Conservation (phyloP, 139 green algal genomes). For the Chlorella sp. region DNA sequence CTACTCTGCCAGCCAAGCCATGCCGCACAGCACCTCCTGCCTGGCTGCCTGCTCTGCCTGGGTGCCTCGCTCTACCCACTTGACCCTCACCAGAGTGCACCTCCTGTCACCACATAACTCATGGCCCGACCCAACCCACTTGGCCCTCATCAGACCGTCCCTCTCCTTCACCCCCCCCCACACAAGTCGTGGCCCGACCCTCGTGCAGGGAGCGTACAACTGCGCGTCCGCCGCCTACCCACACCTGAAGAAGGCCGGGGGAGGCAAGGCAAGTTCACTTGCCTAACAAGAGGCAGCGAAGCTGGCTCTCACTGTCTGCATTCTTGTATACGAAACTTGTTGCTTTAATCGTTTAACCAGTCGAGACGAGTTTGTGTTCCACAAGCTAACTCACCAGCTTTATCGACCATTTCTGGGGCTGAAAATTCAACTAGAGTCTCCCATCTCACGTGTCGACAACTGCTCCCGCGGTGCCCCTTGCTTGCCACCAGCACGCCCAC, state of each 20-base stretch:
- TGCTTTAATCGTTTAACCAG: slow-evolving; percentile 14
- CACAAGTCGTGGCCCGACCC: neutral
- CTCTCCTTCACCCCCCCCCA: too few relatives aligned
- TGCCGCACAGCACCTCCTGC: too few relatives aligned
- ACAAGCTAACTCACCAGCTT: slow-evolving; percentile 17
- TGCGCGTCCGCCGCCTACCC: neutral
- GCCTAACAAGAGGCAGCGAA: too few relatives aligned
- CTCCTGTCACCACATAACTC: neutral
- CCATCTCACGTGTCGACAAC: too few relatives aligned
- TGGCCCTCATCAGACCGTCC: too few relatives aligned
- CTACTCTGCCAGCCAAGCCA: too few relatives aligned
- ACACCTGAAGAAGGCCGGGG: neutral
- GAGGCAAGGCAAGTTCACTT: neutral
- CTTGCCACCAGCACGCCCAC: too few relatives aligned
- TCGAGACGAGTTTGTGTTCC: slow-evolving; percentile 18
- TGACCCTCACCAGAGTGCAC: too few relatives aligned
- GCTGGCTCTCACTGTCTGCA: neutral
- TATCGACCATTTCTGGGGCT: neutral
- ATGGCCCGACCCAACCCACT: neutral
- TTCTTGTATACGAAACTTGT: too few relatives aligned
- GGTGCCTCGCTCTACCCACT: too few relatives aligned
- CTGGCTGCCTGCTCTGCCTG: too few relatives aligned
- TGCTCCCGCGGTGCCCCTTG: too few relatives aligned
- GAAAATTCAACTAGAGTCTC: neutral
- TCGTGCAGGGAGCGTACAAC: slow-evolving; percentile 1